Base-by-base conservation (phyloP, 129 eudicot species). In the Arctium minus region DNA sequence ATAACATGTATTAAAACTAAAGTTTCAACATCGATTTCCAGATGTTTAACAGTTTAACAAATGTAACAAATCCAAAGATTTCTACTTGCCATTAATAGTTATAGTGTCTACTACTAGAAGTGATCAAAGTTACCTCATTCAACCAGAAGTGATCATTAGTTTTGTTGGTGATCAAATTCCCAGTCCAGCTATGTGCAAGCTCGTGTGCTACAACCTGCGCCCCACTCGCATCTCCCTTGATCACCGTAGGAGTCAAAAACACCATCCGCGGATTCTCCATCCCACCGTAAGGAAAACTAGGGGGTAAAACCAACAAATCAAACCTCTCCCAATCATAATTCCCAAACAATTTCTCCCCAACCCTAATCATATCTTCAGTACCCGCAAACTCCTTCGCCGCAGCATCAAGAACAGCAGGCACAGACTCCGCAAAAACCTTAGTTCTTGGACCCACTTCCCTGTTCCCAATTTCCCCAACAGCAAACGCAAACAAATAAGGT, bases 101-200 rank as follows among this genome's bases (percentile, higher is more conserved):
- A 74, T 27, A 68, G 74, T 39, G 44, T 82, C 70, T 75, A 67
- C 30, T 68, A 72, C 76, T 29, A 79, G 17, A 73, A 46, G 12
- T 46, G 9, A 80, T 68, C 81, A 78, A 35, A 39, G 36, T 68
- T 89, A 94, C 98, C 97, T 96, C 98, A 84, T 96, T 96, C 89
- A 96, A 85, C 99, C 99, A 96, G 48, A 96, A 96, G 84, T 96
- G 98, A 44, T 96, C 98, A 84, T 96, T 96, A 27, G 84, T 96
- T 86, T 93, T 96, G 85, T 96, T 96, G n/a, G 99, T 93, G 56
- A 96, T 93, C 88, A 96, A 87, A 87, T 96, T 96, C 85, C 99
- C 99, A 6, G 99, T 96, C 99, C 99, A 96, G 79, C 99, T 93
- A 89, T 96, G 99, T 56, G 98, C 99, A 73, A 96, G 98, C 82